phyloP scores from a whole-genome alignment of 2,329 filamentous ascomycete genomes.

The Fusarium concolor region DNA sequence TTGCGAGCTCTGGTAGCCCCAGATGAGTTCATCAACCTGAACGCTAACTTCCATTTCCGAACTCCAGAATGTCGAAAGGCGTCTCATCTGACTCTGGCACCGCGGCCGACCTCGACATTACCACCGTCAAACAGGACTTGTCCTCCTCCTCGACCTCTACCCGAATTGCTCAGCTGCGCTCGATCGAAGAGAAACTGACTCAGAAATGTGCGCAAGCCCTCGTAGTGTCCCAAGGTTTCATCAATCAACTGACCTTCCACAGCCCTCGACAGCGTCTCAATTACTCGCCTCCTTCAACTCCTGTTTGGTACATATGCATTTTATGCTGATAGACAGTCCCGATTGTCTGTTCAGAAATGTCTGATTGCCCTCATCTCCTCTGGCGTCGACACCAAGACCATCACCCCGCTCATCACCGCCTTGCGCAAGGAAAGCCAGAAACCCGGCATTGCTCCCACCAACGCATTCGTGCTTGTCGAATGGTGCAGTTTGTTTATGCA shows the following conservation, averaged over 20 bases:
- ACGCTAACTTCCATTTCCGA: slow-evolving; percentile 34
- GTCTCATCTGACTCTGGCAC: slow-evolving; percentile 58
- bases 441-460: slow-evolving; percentile 78
- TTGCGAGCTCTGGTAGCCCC: slow-evolving; percentile 48
- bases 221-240: slow-evolving; percentile 6
- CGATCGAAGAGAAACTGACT: slow-evolving; percentile 67
- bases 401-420: slow-evolving; percentile 73
- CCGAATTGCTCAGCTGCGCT: slow-evolving; percentile 66
- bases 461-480: slow-evolving; percentile 88
- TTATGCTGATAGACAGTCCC: slow-evolving; percentile 87
- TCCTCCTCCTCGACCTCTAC: slow-evolving; percentile 71
- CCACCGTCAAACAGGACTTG: slow-evolving; percentile 62
- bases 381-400: slow-evolving; percentile 63
- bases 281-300: slow-evolving; percentile 71
- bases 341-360: slow-evolving; percentile 85
- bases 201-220: slow-evolving; percentile 61
- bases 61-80: slow-evolving; percentile 53
- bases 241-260: slow-evolving; percentile 38
- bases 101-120: slow-evolving; percentile 61
- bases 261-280: slow-evolving; percentile 62
- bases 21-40: slow-evolving; percentile 49
- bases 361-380: slow-evolving; percentile 74
- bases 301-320: slow-evolving; percentile 89
- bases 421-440: slow-evolving; percentile 81
- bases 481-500: slow-evolving; percentile 88